Base-by-base conservation (phyloP, 2,329 filamentous ascomycete genomes). In the Nemania sp. region DNA sequence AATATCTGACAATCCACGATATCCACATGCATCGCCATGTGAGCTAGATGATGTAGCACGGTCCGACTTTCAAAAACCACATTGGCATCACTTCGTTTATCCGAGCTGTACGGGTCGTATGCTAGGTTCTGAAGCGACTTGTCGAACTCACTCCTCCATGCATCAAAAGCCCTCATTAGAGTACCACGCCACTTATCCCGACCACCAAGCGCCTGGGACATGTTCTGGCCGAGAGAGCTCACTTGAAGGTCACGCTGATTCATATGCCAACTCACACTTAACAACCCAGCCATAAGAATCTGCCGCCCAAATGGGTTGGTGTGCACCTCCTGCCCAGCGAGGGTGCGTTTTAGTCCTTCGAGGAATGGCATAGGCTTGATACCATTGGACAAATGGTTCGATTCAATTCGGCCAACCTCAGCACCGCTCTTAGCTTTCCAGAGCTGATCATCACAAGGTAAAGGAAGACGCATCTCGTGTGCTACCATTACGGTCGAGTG, bases 1-100 rank as follows among this genome's bases (percentile, higher is more conserved):
- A 96, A 98, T 72, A 98, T 97, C 80, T 98, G 95, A 75, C 94
- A 95, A 79, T 98, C 95, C n/a, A 97, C 93, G 62, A 98, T 93
- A 77, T 98, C 95, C 26, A 97, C 94, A 77, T 98, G 94, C 87
- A 97, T 97, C 2, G 94, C 93, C 93, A 99, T 98, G 79, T 98
- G 96, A 0, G 96, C 96, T 13, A 99, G 84, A 75, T 97, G 93
- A 77, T 98, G 94, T 52, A 98, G 84, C 29, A 97, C 95, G 2
- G 92, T 97, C 22, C 93, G 89, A 70, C 92, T 94, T 78, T 98
- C 93, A 74, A 96, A 95, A 32, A 97, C 90, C 15, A 87, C 81
- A 64, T 85, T 88, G 59, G 83, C 81, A 67, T 89, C 85, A 73
- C 90, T 90, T 69, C 92, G 89, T 74, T 91, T 89, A 51, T 86